Base-by-base conservation (phyloP, 2,329 filamentous ascomycete species). In the Ceratocystis huliohia region DNA sequence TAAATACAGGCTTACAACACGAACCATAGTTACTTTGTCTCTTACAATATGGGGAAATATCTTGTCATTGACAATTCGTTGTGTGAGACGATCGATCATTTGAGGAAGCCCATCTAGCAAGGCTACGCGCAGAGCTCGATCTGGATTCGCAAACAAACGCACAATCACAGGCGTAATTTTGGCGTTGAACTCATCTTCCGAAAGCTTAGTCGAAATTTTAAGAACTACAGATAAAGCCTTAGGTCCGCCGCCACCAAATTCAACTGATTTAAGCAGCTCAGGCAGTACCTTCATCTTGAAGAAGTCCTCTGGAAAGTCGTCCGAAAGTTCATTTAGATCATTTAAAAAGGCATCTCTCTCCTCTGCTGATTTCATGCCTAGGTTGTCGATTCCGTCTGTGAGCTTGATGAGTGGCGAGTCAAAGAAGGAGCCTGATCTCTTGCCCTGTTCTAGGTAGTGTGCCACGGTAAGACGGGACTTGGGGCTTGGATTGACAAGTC, bases 251-350 rank as follows among this genome's bases (percentile, higher is more conserved):
- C 93, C 94, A 6, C 94, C 94, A 74, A 96, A 99, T 73, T 99
- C 94, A n/a, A 97, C 91, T 0, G 92, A 96, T 74, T 97, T 99
- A n/a, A 99, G 81, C 37, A 99, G 79, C 73, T 99, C 94, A 0
- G 94, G 94, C 7, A 99, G 80, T 2, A 99, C 86, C 73, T 97
- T 99, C 82, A 96, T 89, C 74, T 95, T 96, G 80, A 97, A 96
- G 75, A 96, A 99, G 68, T 97, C 94, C 73, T 96, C 93, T 0
- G 94, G 94, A 69, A 97, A 96, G 74, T 99, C 92, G 70, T 96
- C 91, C 0, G 91, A 88, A 4, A 96, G 81, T 68, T 88, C 82
- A 70, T 96, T 91, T 5, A 99, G 82, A 72, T 96, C 90, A 65
- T 80, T 82, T 15, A 99, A 79, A 70, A 99, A 93, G 62, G 86